Percentiles rank a stretch among this genome's conserved stretches.
Conservation (phyloP, 1,139 yeast genomes). For the Zygosaccharomyces sapae region DNA sequence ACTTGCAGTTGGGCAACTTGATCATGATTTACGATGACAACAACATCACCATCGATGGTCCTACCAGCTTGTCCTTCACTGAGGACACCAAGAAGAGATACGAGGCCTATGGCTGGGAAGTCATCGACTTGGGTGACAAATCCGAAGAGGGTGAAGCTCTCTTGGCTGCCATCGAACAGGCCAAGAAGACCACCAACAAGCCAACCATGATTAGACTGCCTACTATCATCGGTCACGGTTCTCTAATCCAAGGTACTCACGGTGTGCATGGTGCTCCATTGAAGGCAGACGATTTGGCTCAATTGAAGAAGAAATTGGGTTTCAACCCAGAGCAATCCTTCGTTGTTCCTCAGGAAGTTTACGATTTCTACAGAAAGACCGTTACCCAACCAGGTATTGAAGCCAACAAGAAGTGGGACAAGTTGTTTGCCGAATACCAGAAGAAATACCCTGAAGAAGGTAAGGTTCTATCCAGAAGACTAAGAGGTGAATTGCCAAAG, state of each 20-base stretch:
- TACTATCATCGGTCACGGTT: conserved; percentile 95
- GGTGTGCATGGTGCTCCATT: conserved; percentile 97
- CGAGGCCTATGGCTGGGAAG: conserved; percentile 94
- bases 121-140: conserved; percentile 72
- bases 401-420: conserved; percentile 72
- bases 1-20: conserved; percentile 87
- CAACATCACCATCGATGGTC: conserved; percentile 96
- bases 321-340: conserved; percentile 84
- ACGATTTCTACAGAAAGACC: conserved; percentile 58
- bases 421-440: conserved; percentile 56
- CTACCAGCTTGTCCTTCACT: conserved; percentile 85
- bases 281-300: conserved; percentile 88
- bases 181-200: conserved; percentile 62
- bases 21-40: conserved; percentile 97
- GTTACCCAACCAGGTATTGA: conserved; percentile 60
- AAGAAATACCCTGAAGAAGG: conserved; percentile 74
- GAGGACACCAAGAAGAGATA: conserved; percentile 87
- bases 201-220: conserved; percentile 88
- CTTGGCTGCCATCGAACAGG: conserved; percentile 66
- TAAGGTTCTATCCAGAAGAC: conserved; percentile 78
- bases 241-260: conserved; percentile 80
- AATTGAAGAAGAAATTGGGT: conserved; percentile 79
- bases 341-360: conserved; percentile 78
- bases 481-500: conserved; percentile 73
- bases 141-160: conserved; percentile 74